Evolutionary conservation across 2,329 filamentous ascomycete species (phyloP).

Genomic region (Penicillium janthinellum): DNA sequence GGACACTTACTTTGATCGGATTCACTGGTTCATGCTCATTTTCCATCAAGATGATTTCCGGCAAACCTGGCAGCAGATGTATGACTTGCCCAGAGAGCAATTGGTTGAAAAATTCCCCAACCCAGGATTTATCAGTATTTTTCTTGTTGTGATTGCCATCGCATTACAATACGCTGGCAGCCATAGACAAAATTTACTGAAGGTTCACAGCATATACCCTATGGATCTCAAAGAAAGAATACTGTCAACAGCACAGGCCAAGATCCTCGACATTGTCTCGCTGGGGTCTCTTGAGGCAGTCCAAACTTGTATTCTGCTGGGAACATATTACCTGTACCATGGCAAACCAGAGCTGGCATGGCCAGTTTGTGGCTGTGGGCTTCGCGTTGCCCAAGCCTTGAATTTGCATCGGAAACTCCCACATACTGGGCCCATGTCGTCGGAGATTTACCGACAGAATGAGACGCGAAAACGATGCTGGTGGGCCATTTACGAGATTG

Average conservation of each 20-base stretch:
- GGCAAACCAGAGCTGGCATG: slow-evolving; percentile 41
- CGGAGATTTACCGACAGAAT: slow-evolving; percentile 3
- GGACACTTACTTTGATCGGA: slow-evolving; percentile 43
- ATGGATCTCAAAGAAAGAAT: slow-evolving; percentile 18
- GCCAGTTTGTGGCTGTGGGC: slow-evolving; percentile 42
- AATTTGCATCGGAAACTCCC: slow-evolving; percentile 32
- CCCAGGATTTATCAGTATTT: slow-evolving; percentile 21
- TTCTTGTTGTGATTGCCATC: slow-evolving; percentile 29
- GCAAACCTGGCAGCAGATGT: slow-evolving; percentile 22
- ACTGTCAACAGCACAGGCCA: slow-evolving; percentile 13
- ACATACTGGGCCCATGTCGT: not conserved
- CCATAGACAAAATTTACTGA: slow-evolving; percentile 12
- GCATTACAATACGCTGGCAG: slow-evolving; percentile 25
- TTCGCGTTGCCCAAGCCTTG: slow-evolving; percentile 41
- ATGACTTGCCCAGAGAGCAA: slow-evolving; percentile 1
- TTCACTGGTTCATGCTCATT: slow-evolving; percentile 45
- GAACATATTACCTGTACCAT: slow-evolving; percentile 43
- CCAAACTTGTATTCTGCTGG: slow-evolving; percentile 40
- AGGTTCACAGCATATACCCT: slow-evolving; percentile 1
- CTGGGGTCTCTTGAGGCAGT: slow-evolving; percentile 33
- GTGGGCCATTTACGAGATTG: slow-evolving; percentile 48
- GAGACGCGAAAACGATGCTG: slow-evolving; percentile 42
- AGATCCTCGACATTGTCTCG: slow-evolving; percentile 29
- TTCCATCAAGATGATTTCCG: slow-evolving; percentile 41
- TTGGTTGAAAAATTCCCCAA: not conserved